Evolutionary conservation across 2,329 filamentous ascomycete species (phyloP).

Genomic region (Elsinoe australis): DNA sequence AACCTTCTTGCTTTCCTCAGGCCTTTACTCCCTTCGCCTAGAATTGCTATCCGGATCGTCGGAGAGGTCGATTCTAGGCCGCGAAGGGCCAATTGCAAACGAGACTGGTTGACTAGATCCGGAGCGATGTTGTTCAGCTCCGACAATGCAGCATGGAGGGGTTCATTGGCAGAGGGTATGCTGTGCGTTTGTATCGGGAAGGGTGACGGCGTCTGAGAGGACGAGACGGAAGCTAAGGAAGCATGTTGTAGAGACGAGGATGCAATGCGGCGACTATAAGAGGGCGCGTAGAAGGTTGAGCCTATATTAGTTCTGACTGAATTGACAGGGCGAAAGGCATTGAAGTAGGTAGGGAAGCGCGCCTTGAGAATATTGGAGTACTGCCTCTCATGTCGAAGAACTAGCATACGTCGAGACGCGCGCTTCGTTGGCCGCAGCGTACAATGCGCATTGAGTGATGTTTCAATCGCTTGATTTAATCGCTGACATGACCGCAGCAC

Average conservation of each 20-base stretch:
- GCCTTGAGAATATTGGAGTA: not conserved
- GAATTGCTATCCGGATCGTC: constrained; percentile 50
- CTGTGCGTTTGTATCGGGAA: constrained; percentile 27
- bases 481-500: not conserved
- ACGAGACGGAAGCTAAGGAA: not conserved
- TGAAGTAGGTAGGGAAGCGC: not conserved
- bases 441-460: not conserved
- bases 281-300: not conserved
- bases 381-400: not conserved
- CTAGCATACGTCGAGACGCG: not conserved
- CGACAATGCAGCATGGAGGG: constrained; percentile 53
- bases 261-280: not conserved
- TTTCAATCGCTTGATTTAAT: not conserved
- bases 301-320: not conserved
- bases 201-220: constrained; percentile 19
- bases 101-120: constrained; percentile 58
- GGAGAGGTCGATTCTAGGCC: constrained; percentile 51
- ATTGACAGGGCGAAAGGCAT: not conserved
- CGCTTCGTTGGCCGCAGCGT: not conserved
- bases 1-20: constrained; percentile 54
- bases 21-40: constrained; percentile 26
- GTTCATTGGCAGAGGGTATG: constrained; percentile 45
- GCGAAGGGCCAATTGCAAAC: constrained; percentile 62
- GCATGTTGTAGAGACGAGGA: not conserved
- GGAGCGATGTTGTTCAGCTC: constrained; percentile 55